Conservation (phyloP, 2,329 filamentous ascomycete species). For the Tolypocladium cylindrosporum region DNA sequence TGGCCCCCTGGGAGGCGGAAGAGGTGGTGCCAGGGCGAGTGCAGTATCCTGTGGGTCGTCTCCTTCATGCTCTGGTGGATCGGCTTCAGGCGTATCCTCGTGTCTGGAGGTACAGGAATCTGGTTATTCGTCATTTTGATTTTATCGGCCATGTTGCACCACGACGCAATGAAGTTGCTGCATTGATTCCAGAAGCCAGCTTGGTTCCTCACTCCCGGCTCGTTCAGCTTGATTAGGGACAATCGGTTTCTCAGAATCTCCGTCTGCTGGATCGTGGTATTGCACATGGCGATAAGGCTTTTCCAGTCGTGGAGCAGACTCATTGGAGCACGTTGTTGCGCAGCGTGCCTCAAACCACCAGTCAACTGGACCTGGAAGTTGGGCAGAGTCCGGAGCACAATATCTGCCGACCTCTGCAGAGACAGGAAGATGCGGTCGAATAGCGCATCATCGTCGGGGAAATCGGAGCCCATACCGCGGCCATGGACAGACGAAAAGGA, state of each 20-base stretch:
- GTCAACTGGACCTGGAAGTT: conserved; percentile 57
- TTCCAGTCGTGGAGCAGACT: conserved; percentile 57
- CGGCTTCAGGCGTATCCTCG: conserved; percentile 64
- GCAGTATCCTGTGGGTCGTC: conserved; percentile 59
- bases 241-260: conserved; percentile 64
- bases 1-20: conserved; percentile 10
- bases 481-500: conserved; percentile 55
- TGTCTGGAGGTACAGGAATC: conserved; percentile 51
- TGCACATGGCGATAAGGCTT: conserved; percentile 61
- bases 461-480: conserved; percentile 43
- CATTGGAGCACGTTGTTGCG: conserved; percentile 48
- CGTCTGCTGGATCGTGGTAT: conserved; percentile 60
- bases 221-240: conserved; percentile 73
- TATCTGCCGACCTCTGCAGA: conserved; percentile 61
- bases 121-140: conserved; percentile 46
- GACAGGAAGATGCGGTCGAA: conserved; percentile 79
- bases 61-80: conserved; percentile 79
- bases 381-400: conserved; percentile 63
- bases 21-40: conserved; percentile 46
- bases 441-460: conserved; percentile 64
- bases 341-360: conserved; percentile 52
- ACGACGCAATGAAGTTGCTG: conserved; percentile 62
- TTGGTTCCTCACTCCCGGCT: conserved; percentile 62
- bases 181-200: conserved; percentile 58
- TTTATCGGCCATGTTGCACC: conserved; percentile 53